Percentiles rank a stretch among this genome's conserved stretches.
These are phyloP conservation scores for Cyclostephanos tholiformis DNA, from an alignment of 108 stramenopile genomes.

Conservation along the genomic window DNA sequence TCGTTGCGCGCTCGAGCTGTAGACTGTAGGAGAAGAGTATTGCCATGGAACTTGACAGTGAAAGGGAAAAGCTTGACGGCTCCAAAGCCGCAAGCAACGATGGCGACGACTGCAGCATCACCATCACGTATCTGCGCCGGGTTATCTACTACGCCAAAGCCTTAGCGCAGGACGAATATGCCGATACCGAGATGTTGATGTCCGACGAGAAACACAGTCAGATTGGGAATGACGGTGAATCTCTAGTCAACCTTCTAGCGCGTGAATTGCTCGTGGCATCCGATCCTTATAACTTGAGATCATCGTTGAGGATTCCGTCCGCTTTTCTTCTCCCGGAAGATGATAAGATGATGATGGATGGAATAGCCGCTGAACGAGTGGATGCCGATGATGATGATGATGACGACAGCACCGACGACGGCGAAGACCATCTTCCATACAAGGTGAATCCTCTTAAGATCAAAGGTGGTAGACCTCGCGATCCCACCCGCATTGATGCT, in stretches of 20 bases:
- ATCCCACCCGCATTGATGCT: slow-evolving; percentile 61
- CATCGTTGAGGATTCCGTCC: slow-evolving; percentile 32
- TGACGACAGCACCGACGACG: slow-evolving; percentile 17
- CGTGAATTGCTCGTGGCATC: slow-evolving; percentile 29
- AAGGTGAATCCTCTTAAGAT: slow-evolving; percentile 25
- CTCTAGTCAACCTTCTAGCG: slow-evolving; percentile 31
- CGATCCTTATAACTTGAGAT: slow-evolving; percentile 34
- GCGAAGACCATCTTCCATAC: slow-evolving; percentile 27
- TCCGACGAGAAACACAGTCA: not conserved
- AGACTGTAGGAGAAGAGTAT: not conserved
- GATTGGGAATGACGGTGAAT: slow-evolving; percentile 30
- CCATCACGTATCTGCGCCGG: slow-evolving; percentile 30
- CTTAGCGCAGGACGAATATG: slow-evolving; percentile 6
- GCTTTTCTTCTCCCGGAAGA: slow-evolving; percentile 26
- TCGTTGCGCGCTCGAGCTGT: no score
- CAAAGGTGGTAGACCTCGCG: slow-evolving; percentile 39
- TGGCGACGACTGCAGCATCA: slow-evolving; percentile 5
- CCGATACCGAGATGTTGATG: not conserved
- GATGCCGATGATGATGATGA: slow-evolving; percentile 14
- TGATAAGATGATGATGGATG: not conserved
- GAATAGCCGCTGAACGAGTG: not conserved
- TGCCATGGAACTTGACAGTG: slow-evolving; percentile 7
- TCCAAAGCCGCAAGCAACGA: not conserved
- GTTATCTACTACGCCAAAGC: slow-evolving; percentile 34
- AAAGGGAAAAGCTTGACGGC: not conserved